Evolutionary conservation across 495 filamentous ascomycete species (phyloP).

Genomic region (Viridothelium virens): DNA sequence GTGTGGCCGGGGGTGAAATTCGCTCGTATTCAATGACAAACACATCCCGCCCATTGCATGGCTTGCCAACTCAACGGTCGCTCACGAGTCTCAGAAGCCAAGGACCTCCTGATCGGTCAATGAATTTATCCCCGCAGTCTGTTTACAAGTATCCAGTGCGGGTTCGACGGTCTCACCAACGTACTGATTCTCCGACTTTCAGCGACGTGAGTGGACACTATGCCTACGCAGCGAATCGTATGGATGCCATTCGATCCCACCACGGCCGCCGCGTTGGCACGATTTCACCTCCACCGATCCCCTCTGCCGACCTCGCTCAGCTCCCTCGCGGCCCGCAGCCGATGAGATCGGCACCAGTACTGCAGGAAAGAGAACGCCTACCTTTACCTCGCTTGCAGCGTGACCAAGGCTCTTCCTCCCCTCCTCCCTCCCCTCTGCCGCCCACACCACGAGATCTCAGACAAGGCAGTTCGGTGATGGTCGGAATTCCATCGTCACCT

Average conservation of each 20-base stretch:
- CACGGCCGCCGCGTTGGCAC: background rate
- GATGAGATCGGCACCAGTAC: slow-evolving; percentile 8
- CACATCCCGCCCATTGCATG: slow-evolving; percentile 42
- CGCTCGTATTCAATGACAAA: slow-evolving; percentile 53
- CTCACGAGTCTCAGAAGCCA: slow-evolving; percentile 44
- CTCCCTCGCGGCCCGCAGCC: background rate
- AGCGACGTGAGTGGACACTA: slow-evolving; percentile 34
- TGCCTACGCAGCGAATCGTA: background rate
- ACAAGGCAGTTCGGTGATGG: background rate
- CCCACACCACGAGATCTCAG: slow-evolving; percentile 11
- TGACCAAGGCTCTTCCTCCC: background rate
- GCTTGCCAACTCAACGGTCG: slow-evolving; percentile 46
- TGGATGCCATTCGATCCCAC: slow-evolving; percentile 7
- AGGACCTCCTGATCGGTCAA: slow-evolving; percentile 15
- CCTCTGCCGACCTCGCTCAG: background rate
- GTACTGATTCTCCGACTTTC: slow-evolving; percentile 54
- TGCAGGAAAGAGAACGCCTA: background rate
- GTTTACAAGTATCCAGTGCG: slow-evolving; percentile 59
- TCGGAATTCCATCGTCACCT: background rate
- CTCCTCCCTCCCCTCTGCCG: slow-evolving; percentile 10
- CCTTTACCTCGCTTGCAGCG: slow-evolving; percentile 3
- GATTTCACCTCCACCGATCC: slow-evolving; percentile 1
- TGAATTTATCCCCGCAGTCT: slow-evolving; percentile 41
- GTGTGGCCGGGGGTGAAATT: slow-evolving; percentile 29
- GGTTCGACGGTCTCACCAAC: slow-evolving; percentile 55